These are phyloP conservation scores for Acephala macrosclerotiorum DNA, from an alignment of 2,329 filamentous ascomycete species.

Conservation along the genomic window DNA sequence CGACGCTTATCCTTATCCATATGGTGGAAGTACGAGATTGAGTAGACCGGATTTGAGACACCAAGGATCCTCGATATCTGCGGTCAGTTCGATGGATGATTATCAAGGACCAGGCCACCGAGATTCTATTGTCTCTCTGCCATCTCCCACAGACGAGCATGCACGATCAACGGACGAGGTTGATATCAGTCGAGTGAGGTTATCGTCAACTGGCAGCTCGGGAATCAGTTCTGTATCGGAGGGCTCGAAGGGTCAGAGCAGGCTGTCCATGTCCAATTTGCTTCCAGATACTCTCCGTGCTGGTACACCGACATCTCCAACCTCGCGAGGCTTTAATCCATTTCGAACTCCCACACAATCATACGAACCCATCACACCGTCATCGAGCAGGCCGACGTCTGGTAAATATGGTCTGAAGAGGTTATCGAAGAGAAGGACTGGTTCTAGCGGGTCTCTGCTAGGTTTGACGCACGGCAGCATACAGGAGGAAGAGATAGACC, in stretches of 20 bases:
- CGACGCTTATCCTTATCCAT: conserved; percentile 34
- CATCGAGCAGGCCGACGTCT: conserved; percentile 23
- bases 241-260: conserved; percentile 19
- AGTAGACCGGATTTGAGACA: conserved; percentile 28
- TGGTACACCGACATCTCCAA: conserved; percentile 33
- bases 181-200: conserved; percentile 38
- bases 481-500: conserved; percentile 42
- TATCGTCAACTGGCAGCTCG: conserved; percentile 27
- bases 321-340: conserved; percentile 29
- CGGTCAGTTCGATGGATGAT: conserved; percentile 29
- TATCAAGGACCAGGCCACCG: conserved; percentile 25
- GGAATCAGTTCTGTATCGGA: conserved; percentile 22
- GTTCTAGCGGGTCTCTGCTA: conserved; percentile 32
- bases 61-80: conserved; percentile 30
- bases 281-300: conserved; percentile 34
- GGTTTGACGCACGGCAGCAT: conserved; percentile 34
- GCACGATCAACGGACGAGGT: conserved; percentile 33
- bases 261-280: conserved; percentile 18
- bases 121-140: conserved; percentile 33
- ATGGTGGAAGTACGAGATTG: conserved; percentile 17
- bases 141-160: conserved; percentile 25
- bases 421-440: conserved; percentile 30
- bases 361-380: conserved; percentile 34
- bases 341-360: conserved; percentile 29
- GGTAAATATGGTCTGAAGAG: conserved; percentile 24